Evolutionary conservation across 2,329 filamentous ascomycete species (phyloP), one percentile per base, ranked within the genome.

Genomic region (Apiospora arundinis): DNA sequence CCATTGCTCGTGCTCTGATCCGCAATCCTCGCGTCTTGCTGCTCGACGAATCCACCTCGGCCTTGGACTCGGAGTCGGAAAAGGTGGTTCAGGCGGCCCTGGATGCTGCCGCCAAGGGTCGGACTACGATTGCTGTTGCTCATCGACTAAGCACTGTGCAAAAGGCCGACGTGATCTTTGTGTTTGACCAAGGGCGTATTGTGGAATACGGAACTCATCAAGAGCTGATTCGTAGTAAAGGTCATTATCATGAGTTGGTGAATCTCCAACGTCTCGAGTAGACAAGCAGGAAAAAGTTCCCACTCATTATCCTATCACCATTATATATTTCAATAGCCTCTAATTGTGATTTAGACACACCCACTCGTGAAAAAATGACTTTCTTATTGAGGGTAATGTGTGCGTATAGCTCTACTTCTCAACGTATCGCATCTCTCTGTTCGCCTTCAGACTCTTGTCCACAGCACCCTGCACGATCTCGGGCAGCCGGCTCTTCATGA

Each of bases 61-160:
- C 93, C 0, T 83, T 97, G 4, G 94, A 94, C 79, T 91, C 89
- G 0, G 92, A 94, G 81, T 90, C 87, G 1, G 93, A 95, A 81
- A 91, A 94, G 77, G 90, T 95, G 1, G 93, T 95, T 42, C 93
- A 95, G 81, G 91, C 89, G 0, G 93, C 93, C 0, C 86, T 96
- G 18, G 93, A 98, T 80, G 90, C 91, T 73, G 95, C 94, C 1
- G 92, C 94, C 21, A 92, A 93, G 84, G 94, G 92, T 60, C 89
- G 95, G 69, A 97, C 95, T 7, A 98, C 95, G 0, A 96, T 98
- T 74, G 95, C 95, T 0, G 95, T 98, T 0, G 96, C 95, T 2
- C 95, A 98, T 82, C 88, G 95, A 37, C 84, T 98, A 6, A 94
- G 91, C 78, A 98, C 95, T 0, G 97, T 98, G 72, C 94, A 97